Evolutionary conservation across 2,329 filamentous ascomycete genomes (phyloP).

Genomic region (Graphium sp.): DNA sequence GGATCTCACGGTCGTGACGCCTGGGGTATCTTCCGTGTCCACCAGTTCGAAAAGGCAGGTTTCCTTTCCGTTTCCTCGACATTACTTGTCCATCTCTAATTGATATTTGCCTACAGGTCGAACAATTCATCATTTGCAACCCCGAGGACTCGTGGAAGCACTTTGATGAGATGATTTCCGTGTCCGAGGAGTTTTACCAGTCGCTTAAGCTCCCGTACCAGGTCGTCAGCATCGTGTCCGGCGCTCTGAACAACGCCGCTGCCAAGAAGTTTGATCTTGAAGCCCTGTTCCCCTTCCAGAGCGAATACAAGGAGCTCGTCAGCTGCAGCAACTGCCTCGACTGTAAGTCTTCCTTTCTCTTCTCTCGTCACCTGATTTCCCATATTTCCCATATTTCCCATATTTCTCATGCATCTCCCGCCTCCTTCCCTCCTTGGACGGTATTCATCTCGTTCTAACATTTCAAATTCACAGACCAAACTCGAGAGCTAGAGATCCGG

Average conservation of each 20-base stretch:
- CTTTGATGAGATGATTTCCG: conserved; percentile 84
- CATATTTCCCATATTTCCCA: too few relatives aligned
- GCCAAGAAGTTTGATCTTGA: conserved; percentile 93
- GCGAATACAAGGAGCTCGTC: conserved; percentile 96
- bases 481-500: conserved; percentile 80
- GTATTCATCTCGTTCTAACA: too few relatives aligned
- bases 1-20: conserved; percentile 75
- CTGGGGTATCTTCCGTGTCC: conserved; percentile 95
- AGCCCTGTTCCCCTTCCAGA: conserved; percentile 91
- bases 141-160: conserved; percentile 85
- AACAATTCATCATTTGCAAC: conserved; percentile 67
- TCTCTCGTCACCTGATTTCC: too few relatives aligned
- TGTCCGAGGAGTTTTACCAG: conserved; percentile 90
- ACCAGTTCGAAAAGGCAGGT: conserved; percentile 83
- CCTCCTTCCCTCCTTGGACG: too few relatives aligned
- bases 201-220: conserved; percentile 79
- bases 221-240: conserved; percentile 88
- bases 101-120: conserved; percentile 35
- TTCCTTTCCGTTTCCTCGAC: not conserved
- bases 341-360: conserved; percentile 23
- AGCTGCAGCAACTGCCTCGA: conserved; percentile 97
- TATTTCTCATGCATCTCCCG: too few relatives aligned
- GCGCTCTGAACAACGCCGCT: conserved; percentile 61
- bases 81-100: too few relatives aligned
- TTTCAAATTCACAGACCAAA: too few relatives aligned